A percentile compares a stretch with the other conserved stretches of the same genome.
These are phyloP conservation scores for Hanseniaspora taiwanica DNA, from an alignment of 805 yeast genomes.

Conservation along the genomic window DNA sequence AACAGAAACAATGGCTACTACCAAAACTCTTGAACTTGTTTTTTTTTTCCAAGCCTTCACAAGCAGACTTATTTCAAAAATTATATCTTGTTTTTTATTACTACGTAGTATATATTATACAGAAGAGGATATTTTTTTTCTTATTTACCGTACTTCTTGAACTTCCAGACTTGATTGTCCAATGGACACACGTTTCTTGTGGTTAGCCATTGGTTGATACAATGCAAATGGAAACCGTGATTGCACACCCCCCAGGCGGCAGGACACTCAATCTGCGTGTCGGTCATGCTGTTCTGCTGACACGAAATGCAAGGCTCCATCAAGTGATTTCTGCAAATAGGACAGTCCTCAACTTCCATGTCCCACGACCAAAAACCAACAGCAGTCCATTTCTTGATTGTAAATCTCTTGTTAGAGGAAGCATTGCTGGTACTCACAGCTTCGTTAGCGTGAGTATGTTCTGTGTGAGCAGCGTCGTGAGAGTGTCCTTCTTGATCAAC, in stretches of 20 bases:
- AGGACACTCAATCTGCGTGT: slow-evolving; percentile 60
- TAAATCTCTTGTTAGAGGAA: slow-evolving; percentile 47
- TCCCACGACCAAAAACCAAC: slow-evolving; percentile 99
- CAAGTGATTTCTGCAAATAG: slow-evolving; percentile 92
- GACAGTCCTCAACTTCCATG: slow-evolving; percentile 89
- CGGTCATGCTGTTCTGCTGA: slow-evolving; percentile 40
- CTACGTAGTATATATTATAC: neutral
- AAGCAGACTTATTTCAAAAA: slow-evolving; percentile 2
- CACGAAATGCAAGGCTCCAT: slow-evolving; percentile 99
- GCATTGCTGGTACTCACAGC: neutral
- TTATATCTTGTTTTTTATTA: neutral
- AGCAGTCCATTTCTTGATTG: slow-evolving; percentile 96
- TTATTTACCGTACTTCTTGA: slow-evolving; percentile 59
- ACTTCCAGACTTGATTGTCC: slow-evolving; percentile 84
- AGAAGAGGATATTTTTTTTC: slow-evolving; percentile 1
- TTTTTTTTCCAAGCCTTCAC: too few species aligned
- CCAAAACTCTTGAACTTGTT: neutral
- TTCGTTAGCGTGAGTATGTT: neutral
- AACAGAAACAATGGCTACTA: slow-evolving; percentile 31
- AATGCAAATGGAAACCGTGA: slow-evolving; percentile 97
- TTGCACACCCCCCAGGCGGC: slow-evolving; percentile 97
- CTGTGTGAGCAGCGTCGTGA: neutral
- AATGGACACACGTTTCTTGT: slow-evolving; percentile 94
- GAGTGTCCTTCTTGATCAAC: neutral
- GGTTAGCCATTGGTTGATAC: slow-evolving; percentile 89